These are phyloP conservation scores for Solanum pinnatisectum DNA, from an alignment of 257 asterid species.

Conservation along the genomic window DNA sequence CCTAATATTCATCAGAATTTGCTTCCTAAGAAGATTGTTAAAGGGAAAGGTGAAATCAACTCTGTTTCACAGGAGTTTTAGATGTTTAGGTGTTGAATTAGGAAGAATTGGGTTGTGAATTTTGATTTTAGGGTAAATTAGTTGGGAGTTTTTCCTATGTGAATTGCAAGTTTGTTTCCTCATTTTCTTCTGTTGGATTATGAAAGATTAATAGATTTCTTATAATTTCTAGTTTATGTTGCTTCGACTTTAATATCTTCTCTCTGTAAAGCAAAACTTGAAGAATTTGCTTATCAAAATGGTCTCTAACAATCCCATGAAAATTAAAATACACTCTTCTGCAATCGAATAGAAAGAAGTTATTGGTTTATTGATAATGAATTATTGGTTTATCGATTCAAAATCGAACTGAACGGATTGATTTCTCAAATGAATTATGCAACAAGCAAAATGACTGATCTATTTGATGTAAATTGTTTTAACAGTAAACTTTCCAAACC, in stretches of 20 bases:
- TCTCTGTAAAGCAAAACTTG: not conserved
- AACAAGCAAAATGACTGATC: not conserved
- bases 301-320: no score
- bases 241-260: not conserved
- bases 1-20: slow-evolving; percentile 51
- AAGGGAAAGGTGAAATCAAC: slow-evolving; percentile 22
- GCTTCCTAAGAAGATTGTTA: slow-evolving; percentile 40
- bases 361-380: no score
- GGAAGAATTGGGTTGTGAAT: not conserved
- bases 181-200: not conserved
- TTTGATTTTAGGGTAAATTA: not conserved
- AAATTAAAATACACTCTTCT: no score
- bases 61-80: slow-evolving; percentile 59
- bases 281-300: no score
- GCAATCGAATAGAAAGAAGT: no score
- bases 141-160: not conserved
- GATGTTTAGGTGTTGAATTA: not conserved
- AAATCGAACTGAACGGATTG: no score
- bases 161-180: not conserved
- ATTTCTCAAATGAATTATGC: not conserved
- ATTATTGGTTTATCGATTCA: no score
- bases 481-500: no score
- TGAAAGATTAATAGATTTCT: not conserved
- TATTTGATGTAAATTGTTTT: not conserved
- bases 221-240: not conserved